Percentiles rank a stretch among this genome's conserved stretches.
These are phyloP conservation scores for Eucalyptus shirleyi DNA, from an alignment of 345 rosid species.

Conservation along the genomic window DNA sequence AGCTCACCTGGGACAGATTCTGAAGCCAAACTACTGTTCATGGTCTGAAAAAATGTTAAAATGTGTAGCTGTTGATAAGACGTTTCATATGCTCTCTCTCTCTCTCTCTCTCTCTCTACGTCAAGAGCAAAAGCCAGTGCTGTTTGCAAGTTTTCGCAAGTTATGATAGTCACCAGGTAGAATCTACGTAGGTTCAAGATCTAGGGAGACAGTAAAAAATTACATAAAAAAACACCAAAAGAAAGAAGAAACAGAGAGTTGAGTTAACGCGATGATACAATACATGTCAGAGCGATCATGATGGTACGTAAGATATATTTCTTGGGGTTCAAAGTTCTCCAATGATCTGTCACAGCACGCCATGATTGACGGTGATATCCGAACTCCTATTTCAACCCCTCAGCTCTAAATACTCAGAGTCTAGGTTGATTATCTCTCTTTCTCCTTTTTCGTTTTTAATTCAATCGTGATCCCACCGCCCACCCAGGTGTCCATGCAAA, in stretches of 20 bases:
- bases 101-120: not conserved
- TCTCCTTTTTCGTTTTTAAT: not conserved
- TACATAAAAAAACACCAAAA: not conserved
- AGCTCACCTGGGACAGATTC: not conserved
- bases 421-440: not conserved
- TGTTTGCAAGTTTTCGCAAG: not conserved
- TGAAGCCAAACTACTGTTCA: not conserved
- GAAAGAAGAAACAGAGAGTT: not conserved
- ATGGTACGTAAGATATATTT: not conserved
- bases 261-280: not conserved
- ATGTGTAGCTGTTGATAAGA: not conserved
- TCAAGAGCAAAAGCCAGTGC: not conserved
- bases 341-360: not conserved
- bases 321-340: not conserved
- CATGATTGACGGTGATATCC: not conserved
- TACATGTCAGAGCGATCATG: not conserved
- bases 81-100: not conserved
- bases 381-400: not conserved
- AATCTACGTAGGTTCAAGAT: not conserved
- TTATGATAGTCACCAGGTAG: not conserved
- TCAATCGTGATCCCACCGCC: not conserved
- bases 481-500: not conserved
- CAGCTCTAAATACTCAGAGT: not conserved
- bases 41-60: not conserved
- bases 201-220: not conserved